These are phyloP conservation scores for Solanum bukasovii DNA, from an alignment of 257 asterid genomes.

Conservation along the genomic window DNA sequence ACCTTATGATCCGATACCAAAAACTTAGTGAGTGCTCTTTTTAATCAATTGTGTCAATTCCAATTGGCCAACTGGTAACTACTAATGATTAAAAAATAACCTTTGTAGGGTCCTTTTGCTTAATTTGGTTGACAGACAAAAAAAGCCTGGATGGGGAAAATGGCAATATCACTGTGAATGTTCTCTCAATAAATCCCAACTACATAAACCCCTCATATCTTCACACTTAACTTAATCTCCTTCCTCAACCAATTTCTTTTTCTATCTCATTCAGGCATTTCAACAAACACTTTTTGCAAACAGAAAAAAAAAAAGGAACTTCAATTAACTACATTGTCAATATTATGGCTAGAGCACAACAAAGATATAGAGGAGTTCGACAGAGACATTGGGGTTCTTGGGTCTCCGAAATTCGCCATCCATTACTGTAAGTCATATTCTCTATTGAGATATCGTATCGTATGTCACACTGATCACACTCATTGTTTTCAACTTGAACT, in stretches of 20 bases:
- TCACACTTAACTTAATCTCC: background rate
- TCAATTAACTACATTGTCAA: background rate
- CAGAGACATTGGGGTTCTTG: slow-evolving; percentile 98
- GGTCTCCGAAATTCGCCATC: slow-evolving; percentile 98
- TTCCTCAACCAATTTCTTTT: background rate
- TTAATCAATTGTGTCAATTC: slow-evolving; percentile 7
- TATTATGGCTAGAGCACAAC: slow-evolving; percentile 54
- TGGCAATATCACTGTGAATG: background rate
- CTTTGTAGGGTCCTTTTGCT: slow-evolving; percentile 25
- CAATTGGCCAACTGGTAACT: slow-evolving; percentile 33
- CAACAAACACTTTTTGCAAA: background rate
- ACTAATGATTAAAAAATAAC: background rate
- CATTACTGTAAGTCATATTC: slow-evolving; percentile 38
- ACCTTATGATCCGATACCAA: background rate
- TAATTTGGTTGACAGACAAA: slow-evolving; percentile 19
- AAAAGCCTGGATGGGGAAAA: background rate
- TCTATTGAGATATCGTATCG: background rate
- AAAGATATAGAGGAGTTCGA: slow-evolving; percentile 80
- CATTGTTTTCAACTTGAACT: background rate
- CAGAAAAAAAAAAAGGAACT: background rate
- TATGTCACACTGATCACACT: background rate
- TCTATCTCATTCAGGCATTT: background rate
- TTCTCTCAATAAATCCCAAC: background rate
- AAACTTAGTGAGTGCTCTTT: background rate
- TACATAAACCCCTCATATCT: slow-evolving; percentile 4